These are phyloP conservation scores for Phytophthora sp. DNA, from an alignment of 352 stramenopile species.

Conservation along the genomic window DNA sequence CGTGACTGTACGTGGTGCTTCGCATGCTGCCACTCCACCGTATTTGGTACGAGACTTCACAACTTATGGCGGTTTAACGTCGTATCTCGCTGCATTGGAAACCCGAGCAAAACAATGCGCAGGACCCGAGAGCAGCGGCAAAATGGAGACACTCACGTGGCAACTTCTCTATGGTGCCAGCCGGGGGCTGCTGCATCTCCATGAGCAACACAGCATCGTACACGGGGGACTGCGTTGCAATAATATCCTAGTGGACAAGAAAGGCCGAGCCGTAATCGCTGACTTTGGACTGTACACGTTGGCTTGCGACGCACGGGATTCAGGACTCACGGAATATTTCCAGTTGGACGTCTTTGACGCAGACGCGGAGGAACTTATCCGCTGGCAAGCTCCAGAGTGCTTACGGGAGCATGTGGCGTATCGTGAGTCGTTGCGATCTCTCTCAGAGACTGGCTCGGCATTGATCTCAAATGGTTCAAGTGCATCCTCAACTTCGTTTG, in stretches of 20 bases:
- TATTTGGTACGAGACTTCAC: slow-evolving; percentile 72
- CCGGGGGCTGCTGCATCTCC: slow-evolving; percentile 66
- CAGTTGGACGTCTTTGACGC: slow-evolving; percentile 36
- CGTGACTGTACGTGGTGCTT: slow-evolving; percentile 62
- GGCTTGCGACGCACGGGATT: slow-evolving; percentile 42
- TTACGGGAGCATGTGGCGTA: slow-evolving; percentile 45
- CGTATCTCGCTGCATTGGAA: slow-evolving; percentile 56
- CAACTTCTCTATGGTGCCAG: slow-evolving; percentile 64
- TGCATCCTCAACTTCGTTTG: slow-evolving; percentile 43
- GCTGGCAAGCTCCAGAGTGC: slow-evolving; percentile 76
- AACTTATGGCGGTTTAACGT: slow-evolving; percentile 54
- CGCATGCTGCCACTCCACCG: slow-evolving; percentile 50
- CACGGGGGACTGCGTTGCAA: slow-evolving; percentile 67
- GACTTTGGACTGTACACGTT: slow-evolving; percentile 62
- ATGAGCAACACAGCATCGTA: slow-evolving; percentile 58
- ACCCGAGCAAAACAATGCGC: slow-evolving; percentile 43
- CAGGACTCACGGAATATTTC: slow-evolving; percentile 45
- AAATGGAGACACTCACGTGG: slow-evolving; percentile 56
- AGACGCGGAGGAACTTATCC: slow-evolving; percentile 56
- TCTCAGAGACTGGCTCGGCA: slow-evolving; percentile 20
- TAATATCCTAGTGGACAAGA: slow-evolving; percentile 78
- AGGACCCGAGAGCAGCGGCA: slow-evolving; percentile 31
- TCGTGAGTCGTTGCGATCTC: slow-evolving; percentile 34
- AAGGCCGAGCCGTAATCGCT: slow-evolving; percentile 61
- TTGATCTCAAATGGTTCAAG: slow-evolving; percentile 22